phyloP scores from a whole-genome alignment of 78 protist genomes.

The Speleostelium caveatum region DNA sequence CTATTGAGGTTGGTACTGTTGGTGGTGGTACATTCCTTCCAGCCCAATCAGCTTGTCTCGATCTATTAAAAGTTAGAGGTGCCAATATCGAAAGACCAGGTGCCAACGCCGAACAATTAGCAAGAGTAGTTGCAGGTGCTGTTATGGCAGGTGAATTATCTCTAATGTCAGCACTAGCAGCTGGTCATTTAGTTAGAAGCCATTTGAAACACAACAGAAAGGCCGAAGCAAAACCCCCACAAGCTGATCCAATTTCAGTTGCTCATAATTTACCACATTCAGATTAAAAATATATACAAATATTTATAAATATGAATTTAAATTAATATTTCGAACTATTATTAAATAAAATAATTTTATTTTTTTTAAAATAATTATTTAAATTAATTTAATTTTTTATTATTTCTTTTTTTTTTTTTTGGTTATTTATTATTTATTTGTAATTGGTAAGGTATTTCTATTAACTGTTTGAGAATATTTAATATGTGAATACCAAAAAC shows the following conservation, averaged over 20 bases:
- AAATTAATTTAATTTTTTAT: not conserved
- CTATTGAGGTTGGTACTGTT: conserved; percentile 97
- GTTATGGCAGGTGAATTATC: conserved; percentile 98
- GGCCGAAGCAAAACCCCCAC: conserved; percentile 51
- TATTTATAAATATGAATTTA: no score
- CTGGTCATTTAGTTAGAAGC: conserved; percentile 85
- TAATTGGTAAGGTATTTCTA: not conserved
- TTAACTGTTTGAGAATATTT: conserved; percentile 68
- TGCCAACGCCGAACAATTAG: conserved; percentile 87
- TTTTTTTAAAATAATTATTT: not conserved
- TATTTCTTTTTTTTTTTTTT: not conserved
- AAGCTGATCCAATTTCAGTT: conserved; percentile 59
- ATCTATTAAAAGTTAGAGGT: conserved; percentile 89
- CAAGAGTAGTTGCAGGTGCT: conserved; percentile 87
- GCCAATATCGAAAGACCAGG: conserved; percentile 72
- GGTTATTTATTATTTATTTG: not conserved
- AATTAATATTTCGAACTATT: no score
- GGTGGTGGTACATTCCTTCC: conserved; percentile 98
- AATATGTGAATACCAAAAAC: conserved; percentile 80
- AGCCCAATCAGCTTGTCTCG: conserved; percentile 92
- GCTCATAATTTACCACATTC: conserved; percentile 71
- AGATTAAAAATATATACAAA: conserved; percentile 21
- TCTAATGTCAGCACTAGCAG: conserved; percentile 92
- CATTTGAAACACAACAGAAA: conserved; percentile 94
- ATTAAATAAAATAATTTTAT: not conserved